Base-by-base conservation (phyloP, 2,329 filamentous ascomycete genomes). In the Passalora sequoiae region DNA sequence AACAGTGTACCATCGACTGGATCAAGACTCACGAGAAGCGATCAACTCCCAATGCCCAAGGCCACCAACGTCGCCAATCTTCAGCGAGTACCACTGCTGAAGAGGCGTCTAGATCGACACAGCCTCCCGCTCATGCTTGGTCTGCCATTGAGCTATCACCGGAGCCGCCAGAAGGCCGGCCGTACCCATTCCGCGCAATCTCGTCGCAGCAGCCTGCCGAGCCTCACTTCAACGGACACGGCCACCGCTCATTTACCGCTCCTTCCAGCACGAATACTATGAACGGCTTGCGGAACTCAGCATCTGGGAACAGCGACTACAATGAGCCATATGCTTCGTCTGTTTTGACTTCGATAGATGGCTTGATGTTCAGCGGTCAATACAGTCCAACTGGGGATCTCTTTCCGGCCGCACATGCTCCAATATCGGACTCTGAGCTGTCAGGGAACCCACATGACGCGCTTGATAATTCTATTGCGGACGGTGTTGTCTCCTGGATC, bases 1-100 rank as follows among this genome's bases (percentile, higher is more conserved):
- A 49, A 21, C 15, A 38, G 8, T 49, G 46, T 21, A 45, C 46
- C 12, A 36, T 49, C 9, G 46, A 49, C 8, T 49, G 46, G 46
- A 40, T 49, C 3, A 43, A 37, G 16, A 27, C 42, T 30, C 41
- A 42, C 16, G 42, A 49, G 27, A 24, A 17, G 15, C 29, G 36
- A 17, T 21, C 35, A 30, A 17, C 38, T 5, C 19, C 46, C 10
- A 12, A 22, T 19, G n/a, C 25, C 19, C 9, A 40, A 16, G 27
- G 28, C 16, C 32, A 35, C 9, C 22, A 31, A 29, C 39, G 46
- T 28, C 29, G 32, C 20, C 28, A 43, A 13, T 43, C 24, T 8
- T 28, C 40, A 12, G 40, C 40, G 20, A 32, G n/a, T 7, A 36
- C 12, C n/a, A 20, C 7, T 9, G 24, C n/a, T 8, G 17, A 21